A percentile compares a stretch with the other conserved stretches of the same genome.
phyloP scores from a whole-genome alignment of 495 filamentous ascomycete genomes.

The Xylaria castorea region DNA sequence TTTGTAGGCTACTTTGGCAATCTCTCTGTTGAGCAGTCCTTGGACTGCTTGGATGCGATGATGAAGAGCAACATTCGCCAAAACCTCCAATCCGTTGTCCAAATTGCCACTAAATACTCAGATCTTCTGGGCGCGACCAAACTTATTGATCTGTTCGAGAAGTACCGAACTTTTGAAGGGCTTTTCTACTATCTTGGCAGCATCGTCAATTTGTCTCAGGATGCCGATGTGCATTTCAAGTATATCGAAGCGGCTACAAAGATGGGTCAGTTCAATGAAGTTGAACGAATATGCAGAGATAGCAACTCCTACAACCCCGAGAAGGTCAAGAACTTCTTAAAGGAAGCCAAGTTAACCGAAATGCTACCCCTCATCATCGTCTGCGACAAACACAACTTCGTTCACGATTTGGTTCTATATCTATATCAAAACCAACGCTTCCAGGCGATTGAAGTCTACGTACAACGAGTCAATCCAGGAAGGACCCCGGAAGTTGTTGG shows the following conservation, averaged over 20 bases:
- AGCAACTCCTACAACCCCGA: constrained; percentile 92
- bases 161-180: constrained; percentile 94
- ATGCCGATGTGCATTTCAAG: constrained; percentile 97
- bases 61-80: constrained; percentile 93
- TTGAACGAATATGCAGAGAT: constrained; percentile 96
- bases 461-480: constrained; percentile 97
- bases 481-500: constrained; percentile 94
- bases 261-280: constrained; percentile 90
- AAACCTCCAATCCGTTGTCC: constrained; percentile 91
- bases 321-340: constrained; percentile 99
- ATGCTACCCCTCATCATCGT: constrained; percentile 98
- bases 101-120: constrained; percentile 96
- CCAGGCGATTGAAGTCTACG: constrained; percentile 99
- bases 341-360: constrained; percentile 90
- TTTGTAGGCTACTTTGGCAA: constrained; percentile 89
- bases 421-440: constrained; percentile 99
- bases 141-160: constrained; percentile 94
- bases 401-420: constrained; percentile 95
- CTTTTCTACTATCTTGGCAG: constrained; percentile 98
- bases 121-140: constrained; percentile 90
- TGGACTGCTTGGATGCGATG: constrained; percentile 97
- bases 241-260: constrained; percentile 97
- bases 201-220: constrained; percentile 96
- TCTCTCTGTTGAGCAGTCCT: constrained; percentile 90
- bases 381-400: constrained; percentile 97